Evolutionary conservation across 2,329 filamentous ascomycete genomes (phyloP).

Genomic region (Exophiala viscosa): DNA sequence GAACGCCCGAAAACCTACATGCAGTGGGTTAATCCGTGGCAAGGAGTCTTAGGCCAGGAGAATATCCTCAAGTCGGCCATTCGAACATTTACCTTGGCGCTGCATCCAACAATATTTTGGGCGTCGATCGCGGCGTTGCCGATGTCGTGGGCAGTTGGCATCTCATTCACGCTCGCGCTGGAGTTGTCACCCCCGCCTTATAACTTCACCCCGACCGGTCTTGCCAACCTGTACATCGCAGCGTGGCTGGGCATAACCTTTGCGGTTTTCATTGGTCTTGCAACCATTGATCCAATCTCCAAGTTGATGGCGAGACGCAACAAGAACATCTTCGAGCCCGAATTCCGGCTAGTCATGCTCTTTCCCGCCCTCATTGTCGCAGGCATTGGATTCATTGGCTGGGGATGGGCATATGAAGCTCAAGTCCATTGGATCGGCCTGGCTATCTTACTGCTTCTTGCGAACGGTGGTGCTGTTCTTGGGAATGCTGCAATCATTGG

Average conservation of each 20-base stretch:
- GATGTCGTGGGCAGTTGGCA: constrained; percentile 8
- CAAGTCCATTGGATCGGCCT: constrained; percentile 82
- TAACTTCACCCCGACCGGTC: constrained; percentile 74
- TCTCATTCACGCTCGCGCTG: constrained; percentile 7
- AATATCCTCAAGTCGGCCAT: constrained; percentile 4
- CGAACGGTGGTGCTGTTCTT: constrained; percentile 86
- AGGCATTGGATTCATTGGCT: constrained; percentile 82
- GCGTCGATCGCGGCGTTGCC: constrained; percentile 6
- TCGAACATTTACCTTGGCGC: constrained; percentile 3
- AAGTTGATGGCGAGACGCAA: constrained; percentile 76
- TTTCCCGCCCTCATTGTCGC: constrained; percentile 73
- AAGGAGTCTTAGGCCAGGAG: constrained; percentile 1
- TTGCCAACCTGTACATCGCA: constrained; percentile 81
- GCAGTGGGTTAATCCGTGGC: constrained; percentile 8
- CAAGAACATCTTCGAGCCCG: constrained; percentile 87
- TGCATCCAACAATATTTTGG: constrained; percentile 8
- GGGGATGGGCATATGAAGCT: constrained; percentile 82
- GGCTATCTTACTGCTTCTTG: constrained; percentile 83
- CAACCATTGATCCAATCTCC: constrained; percentile 79
- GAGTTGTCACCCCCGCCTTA: constrained; percentile 46
- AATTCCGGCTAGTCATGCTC: constrained; percentile 86
- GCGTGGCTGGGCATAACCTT: constrained; percentile 84
- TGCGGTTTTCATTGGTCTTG: constrained; percentile 83
- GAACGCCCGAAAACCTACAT: constrained; percentile 5
- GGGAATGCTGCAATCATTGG: constrained; percentile 92